A percentile compares a stretch with the other conserved stretches of the same genome.
Conservation (phyloP, 2,329 filamentous ascomycete species). For the Exophiala bonariae region DNA sequence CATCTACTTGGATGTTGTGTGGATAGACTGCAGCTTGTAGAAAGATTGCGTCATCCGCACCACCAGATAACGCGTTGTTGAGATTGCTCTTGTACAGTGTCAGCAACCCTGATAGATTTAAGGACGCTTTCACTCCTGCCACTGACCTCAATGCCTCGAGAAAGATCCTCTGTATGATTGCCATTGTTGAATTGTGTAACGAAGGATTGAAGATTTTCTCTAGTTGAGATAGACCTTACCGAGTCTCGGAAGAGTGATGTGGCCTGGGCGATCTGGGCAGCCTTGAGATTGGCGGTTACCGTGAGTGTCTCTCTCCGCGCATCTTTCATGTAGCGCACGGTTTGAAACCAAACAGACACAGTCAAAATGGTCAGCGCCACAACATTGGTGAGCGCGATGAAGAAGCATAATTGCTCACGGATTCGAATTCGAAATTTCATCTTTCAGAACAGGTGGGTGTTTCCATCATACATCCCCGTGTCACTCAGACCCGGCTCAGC, state of each 20-base stretch:
- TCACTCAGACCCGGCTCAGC: no score
- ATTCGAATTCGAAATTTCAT: constrained; percentile 75
- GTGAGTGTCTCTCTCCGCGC: constrained; percentile 60
- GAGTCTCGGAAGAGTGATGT: constrained; percentile 75
- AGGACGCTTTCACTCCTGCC: background rate
- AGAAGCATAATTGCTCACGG: constrained; percentile 76
- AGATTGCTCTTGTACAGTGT: constrained; percentile 52
- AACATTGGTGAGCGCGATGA: constrained; percentile 74
- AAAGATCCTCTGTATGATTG: constrained; percentile 47
- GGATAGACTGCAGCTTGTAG: constrained; percentile 73
- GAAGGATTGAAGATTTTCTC: constrained; percentile 53
- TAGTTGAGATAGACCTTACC: constrained; percentile 69
- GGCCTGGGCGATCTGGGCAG: constrained; percentile 74
- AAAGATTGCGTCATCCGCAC: constrained; percentile 54
- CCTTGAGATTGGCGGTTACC: constrained; percentile 81
- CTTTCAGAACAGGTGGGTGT: background rate
- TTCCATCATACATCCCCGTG: no score
- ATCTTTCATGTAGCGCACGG: constrained; percentile 1
- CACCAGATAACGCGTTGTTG: constrained; percentile 58
- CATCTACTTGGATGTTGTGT: constrained; percentile 60
- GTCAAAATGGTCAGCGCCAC: constrained; percentile 74
- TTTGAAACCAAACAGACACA: constrained; percentile 52
- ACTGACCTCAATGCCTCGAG: constrained; percentile 11
- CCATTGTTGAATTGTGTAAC: constrained; percentile 49
- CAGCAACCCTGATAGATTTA: no score